phyloP scores from a whole-genome alignment of 2,329 filamentous ascomycete species.

The Colletotrichum incanum region DNA sequence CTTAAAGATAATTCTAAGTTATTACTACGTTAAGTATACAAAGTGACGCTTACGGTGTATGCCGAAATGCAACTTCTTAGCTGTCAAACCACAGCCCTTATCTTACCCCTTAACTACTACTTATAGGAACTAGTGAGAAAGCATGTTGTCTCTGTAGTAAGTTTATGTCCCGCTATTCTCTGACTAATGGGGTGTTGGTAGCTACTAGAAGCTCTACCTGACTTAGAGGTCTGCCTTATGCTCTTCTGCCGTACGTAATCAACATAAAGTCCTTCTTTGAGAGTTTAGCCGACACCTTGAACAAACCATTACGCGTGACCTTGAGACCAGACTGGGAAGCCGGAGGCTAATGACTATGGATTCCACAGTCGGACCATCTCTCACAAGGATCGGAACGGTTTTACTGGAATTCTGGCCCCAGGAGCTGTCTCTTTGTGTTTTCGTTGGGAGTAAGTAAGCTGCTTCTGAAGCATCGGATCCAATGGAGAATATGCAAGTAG shows the following conservation, averaged over 20 bases:
- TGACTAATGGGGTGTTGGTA: constrained; percentile 47
- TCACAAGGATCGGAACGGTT: constrained; percentile 19
- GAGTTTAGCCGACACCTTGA: constrained; percentile 42
- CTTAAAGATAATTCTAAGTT: constrained; percentile 39
- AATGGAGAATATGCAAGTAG: no score
- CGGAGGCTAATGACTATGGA: constrained; percentile 40
- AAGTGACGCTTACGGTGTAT: constrained; percentile 47
- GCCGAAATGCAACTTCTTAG: constrained; percentile 52
- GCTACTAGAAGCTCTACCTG: constrained; percentile 53
- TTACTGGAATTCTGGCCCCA: not conserved
- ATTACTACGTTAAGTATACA: constrained; percentile 45
- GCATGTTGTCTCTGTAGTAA: constrained; percentile 52
- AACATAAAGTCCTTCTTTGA: constrained; percentile 40
- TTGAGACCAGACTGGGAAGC: constrained; percentile 44
- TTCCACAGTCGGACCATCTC: constrained; percentile 45
- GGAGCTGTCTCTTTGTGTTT: no score
- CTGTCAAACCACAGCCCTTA: constrained; percentile 51
- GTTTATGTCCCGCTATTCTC: constrained; percentile 48
- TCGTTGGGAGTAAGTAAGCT: no score
- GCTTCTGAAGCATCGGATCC: no score
- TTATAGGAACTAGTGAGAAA: constrained; percentile 54
- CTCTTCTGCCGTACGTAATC: constrained; percentile 14
- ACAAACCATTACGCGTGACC: constrained; percentile 34
- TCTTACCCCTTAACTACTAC: constrained; percentile 44
- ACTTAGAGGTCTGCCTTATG: constrained; percentile 51